A percentile compares a stretch with the other conserved stretches of the same genome.
Conservation (phyloP, 495 filamentous ascomycete genomes). For the Rusavskia elegans region DNA sequence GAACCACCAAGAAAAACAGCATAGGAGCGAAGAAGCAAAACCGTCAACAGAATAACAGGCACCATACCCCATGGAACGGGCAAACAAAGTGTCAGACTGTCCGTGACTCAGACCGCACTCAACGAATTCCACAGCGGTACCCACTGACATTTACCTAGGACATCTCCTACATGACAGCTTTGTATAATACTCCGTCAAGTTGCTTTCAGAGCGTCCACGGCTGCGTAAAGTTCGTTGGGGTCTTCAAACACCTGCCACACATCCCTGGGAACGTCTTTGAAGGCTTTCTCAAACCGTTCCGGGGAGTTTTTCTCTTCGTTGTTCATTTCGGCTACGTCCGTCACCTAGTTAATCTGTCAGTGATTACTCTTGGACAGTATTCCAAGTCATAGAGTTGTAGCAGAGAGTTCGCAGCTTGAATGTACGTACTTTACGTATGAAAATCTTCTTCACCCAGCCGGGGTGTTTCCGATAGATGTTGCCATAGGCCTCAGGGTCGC, state of each 20-base stretch:
- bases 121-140: too few species aligned
- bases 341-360: slow-evolving; percentile 21
- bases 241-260: slow-evolving; percentile 71
- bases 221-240: slow-evolving; percentile 43
- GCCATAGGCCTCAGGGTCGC: slow-evolving; percentile 80
- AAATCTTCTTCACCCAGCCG: slow-evolving; percentile 63
- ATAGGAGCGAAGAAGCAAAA: too few species aligned
- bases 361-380: neutral
- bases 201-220: slow-evolving; percentile 28
- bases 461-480: slow-evolving; percentile 44
- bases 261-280: slow-evolving; percentile 50
- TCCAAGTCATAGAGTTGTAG: neutral
- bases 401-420: neutral
- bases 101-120: too few species aligned
- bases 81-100: too few species aligned
- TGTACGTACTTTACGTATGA: slow-evolving; percentile 49
- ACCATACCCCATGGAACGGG: too few species aligned
- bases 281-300: slow-evolving; percentile 67
- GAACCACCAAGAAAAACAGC: too few species aligned
- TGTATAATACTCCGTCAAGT: neutral
- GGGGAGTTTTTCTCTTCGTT: slow-evolving; percentile 54
- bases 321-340: slow-evolving; percentile 54
- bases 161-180: too few species aligned
- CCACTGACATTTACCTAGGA: too few species aligned
- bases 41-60: too few species aligned